Evolutionary conservation across 2,329 filamentous ascomycete species (phyloP).

Genomic region (Neofusicoccum sp.): DNA sequence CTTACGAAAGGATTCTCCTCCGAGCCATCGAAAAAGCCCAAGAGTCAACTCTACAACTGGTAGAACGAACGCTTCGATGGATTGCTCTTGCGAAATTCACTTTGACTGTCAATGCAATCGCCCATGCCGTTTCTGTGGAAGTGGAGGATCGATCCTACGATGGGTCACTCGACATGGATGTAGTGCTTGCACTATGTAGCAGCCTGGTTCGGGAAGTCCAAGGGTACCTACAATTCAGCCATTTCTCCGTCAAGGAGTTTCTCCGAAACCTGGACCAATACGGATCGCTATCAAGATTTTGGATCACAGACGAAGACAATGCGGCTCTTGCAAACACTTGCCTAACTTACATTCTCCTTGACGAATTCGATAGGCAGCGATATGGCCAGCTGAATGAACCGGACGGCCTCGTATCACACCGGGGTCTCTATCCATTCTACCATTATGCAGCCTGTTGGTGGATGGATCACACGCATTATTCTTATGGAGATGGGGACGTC

Average conservation of each 20-base stretch:
- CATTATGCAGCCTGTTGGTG: neutral
- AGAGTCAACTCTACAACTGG: neutral
- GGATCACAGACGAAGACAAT: neutral
- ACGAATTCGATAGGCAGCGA: neutral
- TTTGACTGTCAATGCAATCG: neutral
- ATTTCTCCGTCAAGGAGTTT: conserved; percentile 1
- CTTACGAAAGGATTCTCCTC: neutral
- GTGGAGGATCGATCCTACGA: neutral
- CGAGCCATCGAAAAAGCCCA: neutral
- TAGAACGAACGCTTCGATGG: neutral
- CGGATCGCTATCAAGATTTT: neutral
- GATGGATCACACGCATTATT: neutral
- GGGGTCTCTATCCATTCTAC: neutral
- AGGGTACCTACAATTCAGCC: neutral
- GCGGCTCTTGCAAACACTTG: neutral
- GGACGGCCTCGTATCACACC: too few relatives aligned
- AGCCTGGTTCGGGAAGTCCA: neutral
- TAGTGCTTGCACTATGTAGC: neutral
- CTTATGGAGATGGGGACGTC: neutral
- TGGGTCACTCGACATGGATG: neutral
- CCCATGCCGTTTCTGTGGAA: neutral
- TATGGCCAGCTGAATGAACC: neutral
- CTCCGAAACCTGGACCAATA: neutral
- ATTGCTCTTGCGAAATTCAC: neutral
- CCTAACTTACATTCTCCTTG: neutral